phyloP scores from a whole-genome alignment of 441 rosid species.

The Melastoma candidum region DNA sequence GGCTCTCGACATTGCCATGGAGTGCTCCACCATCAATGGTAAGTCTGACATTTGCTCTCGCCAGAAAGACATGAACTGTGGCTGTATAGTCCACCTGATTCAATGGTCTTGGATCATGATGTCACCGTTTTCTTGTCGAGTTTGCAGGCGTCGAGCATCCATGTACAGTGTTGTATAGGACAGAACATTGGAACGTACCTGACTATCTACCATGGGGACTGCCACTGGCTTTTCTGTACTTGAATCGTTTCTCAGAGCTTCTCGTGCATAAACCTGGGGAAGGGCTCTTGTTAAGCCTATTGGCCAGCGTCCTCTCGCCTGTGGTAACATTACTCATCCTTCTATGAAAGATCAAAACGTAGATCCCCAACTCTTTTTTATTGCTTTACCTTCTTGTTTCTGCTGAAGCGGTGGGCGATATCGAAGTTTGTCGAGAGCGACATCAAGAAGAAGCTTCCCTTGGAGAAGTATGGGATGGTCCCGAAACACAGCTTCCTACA shows the following conservation, averaged over 20 bases:
- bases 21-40: slow-evolving; percentile 13
- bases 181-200: slow-evolving; percentile 30
- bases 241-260: slow-evolving; percentile 25
- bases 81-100: too few relatives aligned
- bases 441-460: slow-evolving; percentile 26
- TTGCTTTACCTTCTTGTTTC: background rate
- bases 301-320: slow-evolving; percentile 23
- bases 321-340: slow-evolving; percentile 9
- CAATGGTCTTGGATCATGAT: too few relatives aligned
- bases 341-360: background rate
- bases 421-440: slow-evolving; percentile 32
- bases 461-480: slow-evolving; percentile 37
- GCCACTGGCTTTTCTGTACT: slow-evolving; percentile 19
- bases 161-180: slow-evolving; percentile 31
- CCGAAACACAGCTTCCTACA: slow-evolving; percentile 30
- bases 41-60: background rate
- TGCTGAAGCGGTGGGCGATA: slow-evolving; percentile 28
- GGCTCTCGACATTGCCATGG: slow-evolving; percentile 11
- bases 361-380: background rate
- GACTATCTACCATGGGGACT: slow-evolving; percentile 25
- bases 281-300: slow-evolving; percentile 17
- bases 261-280: slow-evolving; percentile 17
- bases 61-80: too few relatives aligned
- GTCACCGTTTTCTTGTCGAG: too few relatives aligned
- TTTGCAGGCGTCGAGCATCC: slow-evolving; percentile 19